A percentile compares a stretch with the other conserved stretches of the same genome.
Conservation (phyloP, 73 alveolate genomes). For the Tetrahymena malaccensis region DNA sequence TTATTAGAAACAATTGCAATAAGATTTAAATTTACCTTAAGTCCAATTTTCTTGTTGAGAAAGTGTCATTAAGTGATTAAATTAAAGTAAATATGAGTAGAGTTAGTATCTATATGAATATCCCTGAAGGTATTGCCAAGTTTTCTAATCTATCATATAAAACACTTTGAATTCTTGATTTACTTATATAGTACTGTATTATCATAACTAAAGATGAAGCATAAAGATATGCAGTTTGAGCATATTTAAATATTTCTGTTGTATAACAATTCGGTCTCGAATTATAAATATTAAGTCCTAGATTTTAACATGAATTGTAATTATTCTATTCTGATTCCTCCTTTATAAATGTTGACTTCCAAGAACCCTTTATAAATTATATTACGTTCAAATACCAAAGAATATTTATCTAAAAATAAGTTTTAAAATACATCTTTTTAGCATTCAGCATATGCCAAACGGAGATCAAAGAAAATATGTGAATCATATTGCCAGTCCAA, state of each 20-base stretch:
- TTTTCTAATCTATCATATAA: neutral
- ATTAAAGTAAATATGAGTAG: neutral
- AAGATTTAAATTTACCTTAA: neutral
- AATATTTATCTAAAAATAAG: neutral
- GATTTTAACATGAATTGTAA: neutral
- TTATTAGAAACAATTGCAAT: neutral
- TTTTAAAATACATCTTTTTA: neutral
- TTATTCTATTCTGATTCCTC: neutral
- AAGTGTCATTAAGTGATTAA: neutral
- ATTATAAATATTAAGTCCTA: neutral
- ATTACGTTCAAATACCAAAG: neutral
- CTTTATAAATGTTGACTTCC: neutral
- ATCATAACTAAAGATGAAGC: neutral
- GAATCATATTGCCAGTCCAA: neutral
- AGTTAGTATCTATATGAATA: neutral
- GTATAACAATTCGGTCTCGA: neutral
- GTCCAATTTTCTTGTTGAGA: neutral
- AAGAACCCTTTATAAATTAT: neutral
- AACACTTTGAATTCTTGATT: neutral
- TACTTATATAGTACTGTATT: neutral
- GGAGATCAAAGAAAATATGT: neutral
- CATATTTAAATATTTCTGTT: neutral
- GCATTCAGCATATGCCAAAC: neutral
- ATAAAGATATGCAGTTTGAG: neutral
- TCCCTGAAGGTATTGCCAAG: neutral